Evolutionary conservation across 345 rosid species (phyloP), one percentile per base, ranked within the genome.

Genomic region (Pugionium cornutum): DNA sequence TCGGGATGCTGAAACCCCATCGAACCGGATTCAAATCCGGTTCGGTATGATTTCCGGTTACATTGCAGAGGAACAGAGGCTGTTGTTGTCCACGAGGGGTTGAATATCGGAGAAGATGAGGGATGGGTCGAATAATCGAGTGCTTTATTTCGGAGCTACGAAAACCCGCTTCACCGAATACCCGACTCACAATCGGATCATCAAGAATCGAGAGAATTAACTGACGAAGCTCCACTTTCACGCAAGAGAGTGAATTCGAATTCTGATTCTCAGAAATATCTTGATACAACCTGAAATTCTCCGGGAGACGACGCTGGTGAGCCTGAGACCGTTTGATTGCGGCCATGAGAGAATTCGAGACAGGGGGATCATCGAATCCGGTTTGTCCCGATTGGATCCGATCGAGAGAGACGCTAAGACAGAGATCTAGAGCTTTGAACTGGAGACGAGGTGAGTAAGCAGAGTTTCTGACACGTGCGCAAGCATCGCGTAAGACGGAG

Each of bases 271-370:
- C 79, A 4, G 86, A 68, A 8, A 84, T 74, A 48, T 88, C 89
- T 58, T 89, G 91, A 54, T 85, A 88, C n/a, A 89, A 18, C 50
- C 89, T 87, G 60, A 84, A 86, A 32, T 82, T 88, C 75, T 92
- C 97, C 1, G 96, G 98, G 41, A 83, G 86, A 8, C 97, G 75
- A 36, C 97, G 79, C 42, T 92, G 98, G 55, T 86, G 88, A 28
- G 98, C 97, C 73, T 92, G 98, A 5, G 98, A 88, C 8, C 98
- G 83, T 68, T 89, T 89, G 63, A 92, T 89, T 4, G 98, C 98
- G 4, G 98, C 98, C 98, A 92, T 89, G 61, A 92, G 86, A 1
- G 98, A 88, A 76, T 92, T 89, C 4, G 97, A 89, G 0, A 92
- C 87, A n/a, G 68, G 68, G 1, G 94, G 89, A 36, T 88, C 91